A percentile compares a stretch with the other conserved stretches of the same genome.
Conservation (phyloP, 1,139 yeast species). For the Magnusiomyces suaveolens region DNA sequence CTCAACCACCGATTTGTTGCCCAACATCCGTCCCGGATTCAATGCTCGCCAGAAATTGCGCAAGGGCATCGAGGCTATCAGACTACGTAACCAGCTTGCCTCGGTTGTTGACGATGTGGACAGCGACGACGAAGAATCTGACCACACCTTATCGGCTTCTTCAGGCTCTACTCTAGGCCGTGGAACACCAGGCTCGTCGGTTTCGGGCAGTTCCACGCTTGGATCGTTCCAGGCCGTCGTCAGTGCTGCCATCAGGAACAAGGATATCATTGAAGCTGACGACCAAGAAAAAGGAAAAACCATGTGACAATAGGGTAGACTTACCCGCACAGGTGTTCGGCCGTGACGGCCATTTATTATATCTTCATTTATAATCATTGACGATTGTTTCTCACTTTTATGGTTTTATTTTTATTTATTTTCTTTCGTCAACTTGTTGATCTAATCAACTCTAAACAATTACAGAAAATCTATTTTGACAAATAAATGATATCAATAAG, state of each 20-base stretch:
- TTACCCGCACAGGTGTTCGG: too few relatives aligned
- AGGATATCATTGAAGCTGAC: slow-evolving; percentile 34
- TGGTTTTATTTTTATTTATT: too few relatives aligned
- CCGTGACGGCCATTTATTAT: too few relatives aligned
- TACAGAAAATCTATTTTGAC: too few relatives aligned
- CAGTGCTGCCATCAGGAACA: slow-evolving; percentile 57
- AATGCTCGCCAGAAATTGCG: slow-evolving; percentile 77
- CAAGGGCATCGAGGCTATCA: slow-evolving; percentile 77
- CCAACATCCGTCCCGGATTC: slow-evolving; percentile 61
- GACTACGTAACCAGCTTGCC: slow-evolving; percentile 61
- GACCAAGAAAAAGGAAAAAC: slow-evolving; percentile 4
- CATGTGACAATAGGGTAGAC: too few relatives aligned
- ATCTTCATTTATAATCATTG: too few relatives aligned
- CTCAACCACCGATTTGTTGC: slow-evolving; percentile 55
- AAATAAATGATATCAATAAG: too few relatives aligned
- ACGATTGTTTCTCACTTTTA: too few relatives aligned
- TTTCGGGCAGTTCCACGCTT: slow-evolving; percentile 1
- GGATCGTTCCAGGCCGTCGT: slow-evolving; percentile 60
- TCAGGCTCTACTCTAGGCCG: not conserved
- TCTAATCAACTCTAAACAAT: too few relatives aligned
- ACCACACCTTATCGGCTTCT: slow-evolving; percentile 6
- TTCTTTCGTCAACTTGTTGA: too few relatives aligned
- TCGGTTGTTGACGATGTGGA: slow-evolving; percentile 47
- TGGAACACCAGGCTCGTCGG: slow-evolving; percentile 2
- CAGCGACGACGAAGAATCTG: slow-evolving; percentile 47